Conservation (phyloP, 1,284 basidiomycete genomes). For the Xerocomus minutiporus region DNA sequence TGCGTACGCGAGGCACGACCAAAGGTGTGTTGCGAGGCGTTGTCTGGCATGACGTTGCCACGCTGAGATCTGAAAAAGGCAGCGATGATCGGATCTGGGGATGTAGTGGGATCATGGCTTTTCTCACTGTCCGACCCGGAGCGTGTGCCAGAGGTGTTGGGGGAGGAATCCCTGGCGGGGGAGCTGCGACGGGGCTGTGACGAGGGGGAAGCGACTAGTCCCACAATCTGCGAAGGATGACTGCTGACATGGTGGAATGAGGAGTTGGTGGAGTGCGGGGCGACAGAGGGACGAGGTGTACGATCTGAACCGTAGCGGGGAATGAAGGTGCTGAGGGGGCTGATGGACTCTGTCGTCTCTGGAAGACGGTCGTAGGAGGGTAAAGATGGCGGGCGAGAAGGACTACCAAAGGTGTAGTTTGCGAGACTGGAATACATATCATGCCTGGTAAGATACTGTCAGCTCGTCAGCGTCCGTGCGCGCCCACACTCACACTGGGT, state of each 20-base stretch:
- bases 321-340: slow-evolving; percentile 24
- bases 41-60: slow-evolving; percentile 38
- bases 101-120: slow-evolving; percentile 33
- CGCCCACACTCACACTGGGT: background rate
- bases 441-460: background rate
- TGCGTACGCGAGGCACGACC: slow-evolving; percentile 30
- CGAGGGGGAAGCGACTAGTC: slow-evolving; percentile 21
- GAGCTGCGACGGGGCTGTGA: slow-evolving; percentile 15
- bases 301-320: slow-evolving; percentile 36
- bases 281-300: slow-evolving; percentile 53
- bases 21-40: slow-evolving; percentile 50
- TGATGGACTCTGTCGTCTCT: slow-evolving; percentile 23
- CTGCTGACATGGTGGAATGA: slow-evolving; percentile 24
- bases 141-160: slow-evolving; percentile 7
- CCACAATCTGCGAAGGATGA: slow-evolving; percentile 40
- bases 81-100: slow-evolving; percentile 25
- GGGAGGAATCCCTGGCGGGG: slow-evolving; percentile 3
- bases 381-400: background rate
- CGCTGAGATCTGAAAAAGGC: slow-evolving; percentile 16
- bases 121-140: slow-evolving; percentile 28
- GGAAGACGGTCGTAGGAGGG: slow-evolving; percentile 11
- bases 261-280: slow-evolving; percentile 10
- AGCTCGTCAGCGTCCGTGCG: background rate
- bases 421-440: slow-evolving; percentile 28
- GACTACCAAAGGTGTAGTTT: slow-evolving; percentile 27